Evolutionary conservation across 2,329 filamentous ascomycete genomes (phyloP), one percentile per base, ranked within the genome.

Genomic region (Tympanopsis confertula): DNA sequence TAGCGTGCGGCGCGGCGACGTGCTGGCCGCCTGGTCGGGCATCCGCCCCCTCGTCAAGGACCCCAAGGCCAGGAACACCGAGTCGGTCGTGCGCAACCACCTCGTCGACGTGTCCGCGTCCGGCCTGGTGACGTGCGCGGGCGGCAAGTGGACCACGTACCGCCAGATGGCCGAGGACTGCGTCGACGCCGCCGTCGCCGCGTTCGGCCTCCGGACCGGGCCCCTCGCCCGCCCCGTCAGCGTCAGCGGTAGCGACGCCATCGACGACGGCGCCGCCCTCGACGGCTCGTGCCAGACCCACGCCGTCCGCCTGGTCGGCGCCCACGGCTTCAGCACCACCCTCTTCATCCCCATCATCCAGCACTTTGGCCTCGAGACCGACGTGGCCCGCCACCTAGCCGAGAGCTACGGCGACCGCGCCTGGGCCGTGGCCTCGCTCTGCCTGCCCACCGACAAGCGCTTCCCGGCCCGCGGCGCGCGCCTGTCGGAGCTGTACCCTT

Each of bases 331-430:
- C 65, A 87, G 81, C 58, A 87, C 87, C 61, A 71, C 87, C 2
- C 76, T 95, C 18, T 94, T 94, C 65, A 94, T 95, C 68, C 88
- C 89, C 59, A 67, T 95, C 24, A 91, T 94, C 53, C 87, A 95
- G 59, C 85, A 94, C 62, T 94, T 86, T 54, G 86, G 86, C 44
- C 64, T 95, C 40, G 88, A 94, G 60, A 94, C 86, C 14, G 86
- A 94, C 49, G 85, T 95, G 15, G 88, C 88, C 33, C 84, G 86
- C 62, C 87, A 95, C 59, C 70, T 95, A 22, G 82, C 82, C 13
- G 75, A 83, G 52, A 84, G 85, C 40, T 96, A 95, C 55, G 88
- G 89, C 47, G 88, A 95, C 60, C 78, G 88, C 41, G 86, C 88
- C 15, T 95, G 88, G 88, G 82, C 82, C 13, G 86, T 95, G 17